Evolutionary conservation across 1,139 yeast genomes (phyloP), one percentile per base, ranked within the genome.

Genomic region (Geotrichum europaeum): DNA sequence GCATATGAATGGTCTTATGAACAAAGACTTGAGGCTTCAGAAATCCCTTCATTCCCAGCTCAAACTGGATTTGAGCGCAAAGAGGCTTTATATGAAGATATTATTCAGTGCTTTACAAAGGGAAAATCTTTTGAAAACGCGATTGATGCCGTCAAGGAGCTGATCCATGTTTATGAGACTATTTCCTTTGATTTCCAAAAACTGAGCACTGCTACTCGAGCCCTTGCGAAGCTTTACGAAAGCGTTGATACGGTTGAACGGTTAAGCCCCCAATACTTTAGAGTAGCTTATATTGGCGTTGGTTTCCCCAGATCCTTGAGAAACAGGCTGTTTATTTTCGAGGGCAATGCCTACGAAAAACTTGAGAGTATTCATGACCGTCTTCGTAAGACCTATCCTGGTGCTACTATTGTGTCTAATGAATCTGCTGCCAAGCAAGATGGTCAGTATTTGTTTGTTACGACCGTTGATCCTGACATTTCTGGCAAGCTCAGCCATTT

Each of bases 341-440:
- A 90, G 75, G 96, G 96, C 15, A 78, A 84, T 58, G 91, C 96
- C 36, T 90, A 88, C 75, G 97, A 90, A 70, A 95, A 89, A 72
- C 85, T 90, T 61, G 86, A 91, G 3, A 85, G 95, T 1, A 87
- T 90, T 71, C 92, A 87, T 68, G 90, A 86, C 68, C 80, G 96
- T 67, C 76, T 90, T 65, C 80, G 85, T 68, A 82, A 85, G 70
- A 75, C 87, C 56, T 88, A 89, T 72, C 96, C 95, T 32, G 96
- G 96, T 58, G 89, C 96, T 1, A 81, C 86, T 62, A 84, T 89
- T 63, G 78, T 89, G 40, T 77, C 84, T 55, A 84, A 82, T 64
- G 92, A 87, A 69, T 78, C 78, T 13, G 87, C 86, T 65, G 87
- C 87, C 2, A 77, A 75, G 25, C 85, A 85, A 51, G 80, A 85